These are phyloP conservation scores for Pachyrhizus erosus DNA, from an alignment of 306 rosid species.

Conservation along the genomic window DNA sequence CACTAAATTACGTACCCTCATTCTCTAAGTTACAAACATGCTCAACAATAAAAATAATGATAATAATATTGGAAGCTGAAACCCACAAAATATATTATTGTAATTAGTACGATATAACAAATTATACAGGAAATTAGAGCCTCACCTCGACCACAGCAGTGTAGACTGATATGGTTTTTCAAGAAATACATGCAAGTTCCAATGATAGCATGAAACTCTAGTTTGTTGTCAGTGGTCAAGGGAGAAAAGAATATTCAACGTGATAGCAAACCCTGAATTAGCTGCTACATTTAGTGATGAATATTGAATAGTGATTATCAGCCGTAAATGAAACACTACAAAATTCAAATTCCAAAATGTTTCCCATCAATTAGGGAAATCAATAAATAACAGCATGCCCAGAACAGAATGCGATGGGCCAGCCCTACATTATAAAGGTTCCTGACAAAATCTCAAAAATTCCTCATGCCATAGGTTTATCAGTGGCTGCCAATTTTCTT, in stretches of 20 bases:
- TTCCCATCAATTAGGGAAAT: conserved; percentile 54
- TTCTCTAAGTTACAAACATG: background rate
- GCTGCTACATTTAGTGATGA: conserved; percentile 20
- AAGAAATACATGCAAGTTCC: background rate
- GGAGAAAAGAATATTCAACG: conserved; percentile 1
- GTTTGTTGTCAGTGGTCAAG: background rate
- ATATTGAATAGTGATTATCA: conserved; percentile 8
- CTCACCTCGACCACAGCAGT: conserved; percentile 14
- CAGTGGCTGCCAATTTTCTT: conserved; percentile 70
- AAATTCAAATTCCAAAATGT: conserved; percentile 57
- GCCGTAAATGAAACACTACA: conserved; percentile 33
- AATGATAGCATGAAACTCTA: background rate
- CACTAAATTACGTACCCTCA: background rate
- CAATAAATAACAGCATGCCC: conserved; percentile 51
- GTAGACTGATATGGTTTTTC: background rate
- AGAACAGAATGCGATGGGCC: conserved; percentile 30
- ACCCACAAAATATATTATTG: conserved; percentile 7
- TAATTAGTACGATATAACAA: background rate
- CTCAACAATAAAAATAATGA: background rate
- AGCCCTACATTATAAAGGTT: conserved; percentile 31
- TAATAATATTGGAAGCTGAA: background rate
- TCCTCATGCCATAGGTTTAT: conserved; percentile 51
- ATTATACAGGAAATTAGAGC: background rate
- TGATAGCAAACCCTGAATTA: conserved; percentile 20
- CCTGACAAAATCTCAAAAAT: conserved; percentile 28